Evolutionary conservation across 306 rosid species (phyloP).

Genomic region (Rosa persica): DNA sequence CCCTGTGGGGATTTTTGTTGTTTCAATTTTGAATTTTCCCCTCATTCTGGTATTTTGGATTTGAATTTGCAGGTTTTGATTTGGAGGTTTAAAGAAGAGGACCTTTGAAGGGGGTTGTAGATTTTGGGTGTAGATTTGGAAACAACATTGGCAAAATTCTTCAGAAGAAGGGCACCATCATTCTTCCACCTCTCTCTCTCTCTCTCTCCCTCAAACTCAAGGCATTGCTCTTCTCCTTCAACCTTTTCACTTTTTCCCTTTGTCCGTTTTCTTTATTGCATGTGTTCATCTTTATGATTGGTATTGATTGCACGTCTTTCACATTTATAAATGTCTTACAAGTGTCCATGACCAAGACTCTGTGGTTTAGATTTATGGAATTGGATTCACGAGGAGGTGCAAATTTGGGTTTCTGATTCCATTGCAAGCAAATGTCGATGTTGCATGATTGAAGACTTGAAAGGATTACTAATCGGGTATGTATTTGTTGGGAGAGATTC

Average conservation of each 20-base stretch:
- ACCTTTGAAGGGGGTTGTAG: too few species aligned
- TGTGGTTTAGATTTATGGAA: not conserved
- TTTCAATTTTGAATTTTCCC: too few species aligned
- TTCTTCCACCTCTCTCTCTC: slow-evolving; percentile 69
- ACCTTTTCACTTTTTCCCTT: not conserved
- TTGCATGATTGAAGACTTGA: not conserved
- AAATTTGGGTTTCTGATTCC: too few species aligned
- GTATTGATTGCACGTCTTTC: too few species aligned
- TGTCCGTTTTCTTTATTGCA: not conserved
- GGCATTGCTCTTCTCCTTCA: slow-evolving; percentile 28
- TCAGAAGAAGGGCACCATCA: slow-evolving; percentile 93
- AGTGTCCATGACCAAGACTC: not conserved
- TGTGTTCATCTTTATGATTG: not conserved
- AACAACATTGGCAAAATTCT: slow-evolving; percentile 94
- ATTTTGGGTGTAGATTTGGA: slow-evolving; percentile 25
- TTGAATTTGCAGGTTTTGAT: too few species aligned
- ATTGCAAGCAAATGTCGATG: not conserved
- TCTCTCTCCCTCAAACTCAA: slow-evolving; percentile 86
- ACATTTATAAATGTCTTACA: not conserved
- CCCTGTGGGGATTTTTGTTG: too few species aligned
- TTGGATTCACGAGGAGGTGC: not conserved
- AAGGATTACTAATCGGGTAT: not conserved
- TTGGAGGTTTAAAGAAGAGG: too few species aligned
- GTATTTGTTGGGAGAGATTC: too few species aligned
- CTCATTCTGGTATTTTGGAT: too few species aligned